A percentile compares a stretch with the other conserved stretches of the same genome.
phyloP scores from a whole-genome alignment of 768 basidiomycete genomes.

The Candolleomyces eurysporus region DNA sequence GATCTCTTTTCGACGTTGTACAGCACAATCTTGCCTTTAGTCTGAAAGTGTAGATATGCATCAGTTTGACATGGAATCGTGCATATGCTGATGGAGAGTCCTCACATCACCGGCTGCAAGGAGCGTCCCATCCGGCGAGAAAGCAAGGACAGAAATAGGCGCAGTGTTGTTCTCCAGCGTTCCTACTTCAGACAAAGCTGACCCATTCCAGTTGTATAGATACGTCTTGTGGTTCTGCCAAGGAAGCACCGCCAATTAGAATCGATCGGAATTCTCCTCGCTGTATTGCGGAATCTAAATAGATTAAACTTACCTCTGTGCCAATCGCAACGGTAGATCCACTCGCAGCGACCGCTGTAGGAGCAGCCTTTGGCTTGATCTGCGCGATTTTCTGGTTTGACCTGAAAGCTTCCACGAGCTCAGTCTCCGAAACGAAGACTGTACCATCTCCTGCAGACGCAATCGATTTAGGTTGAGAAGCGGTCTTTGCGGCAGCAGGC shows the following conservation, averaged over 20 bases:
- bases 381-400: slow-evolving; percentile 67
- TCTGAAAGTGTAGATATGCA: slow-evolving; percentile 38
- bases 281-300: neutral
- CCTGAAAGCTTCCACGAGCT: slow-evolving; percentile 62
- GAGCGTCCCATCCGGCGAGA: slow-evolving; percentile 73
- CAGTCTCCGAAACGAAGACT: slow-evolving; percentile 62
- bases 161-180: slow-evolving; percentile 69
- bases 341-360: slow-evolving; percentile 56
- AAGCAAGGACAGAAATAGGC: slow-evolving; percentile 68
- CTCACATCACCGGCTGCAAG: slow-evolving; percentile 88
- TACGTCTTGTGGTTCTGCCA: slow-evolving; percentile 71
- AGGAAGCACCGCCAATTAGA: neutral
- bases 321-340: slow-evolving; percentile 65
- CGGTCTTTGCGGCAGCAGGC: slow-evolving; percentile 47
- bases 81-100: neutral
- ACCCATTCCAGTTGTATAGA: slow-evolving; percentile 72
- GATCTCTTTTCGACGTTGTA: slow-evolving; percentile 68
- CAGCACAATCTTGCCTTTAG: slow-evolving; percentile 76
- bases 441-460: slow-evolving; percentile 58
- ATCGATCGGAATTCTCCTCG: no score
- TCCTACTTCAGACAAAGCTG: slow-evolving; percentile 51
- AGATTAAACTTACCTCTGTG: slow-evolving; percentile 53
- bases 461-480: slow-evolving; percentile 68
- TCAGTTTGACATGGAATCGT: neutral
- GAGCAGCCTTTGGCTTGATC: slow-evolving; percentile 47